phyloP scores from a whole-genome alignment of 2,329 filamentous ascomycete genomes.

The Colletotrichum incanum region DNA sequence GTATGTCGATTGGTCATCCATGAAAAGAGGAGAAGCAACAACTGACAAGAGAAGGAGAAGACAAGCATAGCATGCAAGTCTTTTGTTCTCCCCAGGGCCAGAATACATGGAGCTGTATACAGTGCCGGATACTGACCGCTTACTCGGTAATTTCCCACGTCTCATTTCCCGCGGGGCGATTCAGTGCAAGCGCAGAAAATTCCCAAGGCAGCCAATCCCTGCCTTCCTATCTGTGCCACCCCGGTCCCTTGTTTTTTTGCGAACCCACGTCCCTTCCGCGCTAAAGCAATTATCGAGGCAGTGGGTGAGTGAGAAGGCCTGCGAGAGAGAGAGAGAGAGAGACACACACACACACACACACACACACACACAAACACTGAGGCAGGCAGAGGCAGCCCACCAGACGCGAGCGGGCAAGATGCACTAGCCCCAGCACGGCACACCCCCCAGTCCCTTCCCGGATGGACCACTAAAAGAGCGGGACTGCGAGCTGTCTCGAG shows the following conservation, averaged over 20 bases:
- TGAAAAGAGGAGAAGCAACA: background rate
- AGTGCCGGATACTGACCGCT: slow-evolving; percentile 27
- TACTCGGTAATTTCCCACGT: slow-evolving; percentile 38
- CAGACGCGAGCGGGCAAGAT: slow-evolving; percentile 28
- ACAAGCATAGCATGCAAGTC: background rate
- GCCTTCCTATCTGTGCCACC: slow-evolving; percentile 12
- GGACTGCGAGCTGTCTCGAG: background rate
- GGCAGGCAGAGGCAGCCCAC: slow-evolving; percentile 37
- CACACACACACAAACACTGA: background rate
- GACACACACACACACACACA: background rate
- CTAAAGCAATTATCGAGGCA: slow-evolving; percentile 35
- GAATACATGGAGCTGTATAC: slow-evolving; percentile 4
- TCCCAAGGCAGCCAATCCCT: slow-evolving; percentile 29
- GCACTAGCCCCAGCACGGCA: slow-evolving; percentile 29
- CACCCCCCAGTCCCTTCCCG: slow-evolving; percentile 1
- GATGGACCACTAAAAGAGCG: slow-evolving; percentile 11
- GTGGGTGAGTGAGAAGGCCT: slow-evolving; percentile 9
- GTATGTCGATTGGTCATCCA: background rate
- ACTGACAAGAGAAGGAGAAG: background rate
- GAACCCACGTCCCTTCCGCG: slow-evolving; percentile 19
- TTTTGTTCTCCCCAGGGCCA: background rate
- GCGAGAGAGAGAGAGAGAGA: background rate
- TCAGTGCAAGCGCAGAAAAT: slow-evolving; percentile 42
- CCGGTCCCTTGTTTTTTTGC: background rate
- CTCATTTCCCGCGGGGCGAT: slow-evolving; percentile 42